phyloP scores from a whole-genome alignment of 805 yeast species.

The Candida glaebosa region DNA sequence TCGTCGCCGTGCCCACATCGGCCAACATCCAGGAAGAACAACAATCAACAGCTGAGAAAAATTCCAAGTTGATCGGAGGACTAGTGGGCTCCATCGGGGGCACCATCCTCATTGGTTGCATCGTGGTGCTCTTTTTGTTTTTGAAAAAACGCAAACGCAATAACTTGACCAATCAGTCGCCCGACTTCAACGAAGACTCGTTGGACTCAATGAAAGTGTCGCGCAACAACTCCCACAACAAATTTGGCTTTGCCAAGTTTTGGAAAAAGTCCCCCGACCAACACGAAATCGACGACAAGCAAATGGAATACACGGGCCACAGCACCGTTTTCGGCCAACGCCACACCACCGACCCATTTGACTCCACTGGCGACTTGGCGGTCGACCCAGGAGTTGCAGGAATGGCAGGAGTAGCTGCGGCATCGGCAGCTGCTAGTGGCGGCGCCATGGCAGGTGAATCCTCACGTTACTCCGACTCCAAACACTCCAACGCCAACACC shows the following conservation, averaged over 20 bases:
- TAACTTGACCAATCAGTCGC: constrained; percentile 37
- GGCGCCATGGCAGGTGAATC: constrained; percentile 4
- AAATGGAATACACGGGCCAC: neutral
- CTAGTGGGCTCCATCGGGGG: constrained; percentile 48
- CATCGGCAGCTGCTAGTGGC: constrained; percentile 6
- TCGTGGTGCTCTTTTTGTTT: constrained; percentile 34
- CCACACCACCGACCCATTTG: neutral
- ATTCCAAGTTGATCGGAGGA: constrained; percentile 41
- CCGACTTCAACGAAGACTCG: constrained; percentile 37
- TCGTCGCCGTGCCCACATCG: constrained; percentile 36
- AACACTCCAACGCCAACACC: constrained; percentile 10
- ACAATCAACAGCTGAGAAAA: constrained; percentile 16
- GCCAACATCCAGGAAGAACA: constrained; percentile 13
- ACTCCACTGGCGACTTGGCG: neutral
- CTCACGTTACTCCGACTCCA: constrained; percentile 5
- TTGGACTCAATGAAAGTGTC: neutral
- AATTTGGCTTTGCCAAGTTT: neutral
- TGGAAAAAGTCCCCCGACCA: neutral
- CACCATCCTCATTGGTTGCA: constrained; percentile 34
- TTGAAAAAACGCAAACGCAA: constrained; percentile 28
- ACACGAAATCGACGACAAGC: neutral
- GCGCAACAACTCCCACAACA: neutral
- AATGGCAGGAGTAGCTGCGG: constrained; percentile 4
- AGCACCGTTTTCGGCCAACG: neutral
- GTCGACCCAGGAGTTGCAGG: constrained; percentile 1